Evolutionary conservation across 1,139 yeast species (phyloP).

Genomic region (Kluyveromyces sp.): DNA sequence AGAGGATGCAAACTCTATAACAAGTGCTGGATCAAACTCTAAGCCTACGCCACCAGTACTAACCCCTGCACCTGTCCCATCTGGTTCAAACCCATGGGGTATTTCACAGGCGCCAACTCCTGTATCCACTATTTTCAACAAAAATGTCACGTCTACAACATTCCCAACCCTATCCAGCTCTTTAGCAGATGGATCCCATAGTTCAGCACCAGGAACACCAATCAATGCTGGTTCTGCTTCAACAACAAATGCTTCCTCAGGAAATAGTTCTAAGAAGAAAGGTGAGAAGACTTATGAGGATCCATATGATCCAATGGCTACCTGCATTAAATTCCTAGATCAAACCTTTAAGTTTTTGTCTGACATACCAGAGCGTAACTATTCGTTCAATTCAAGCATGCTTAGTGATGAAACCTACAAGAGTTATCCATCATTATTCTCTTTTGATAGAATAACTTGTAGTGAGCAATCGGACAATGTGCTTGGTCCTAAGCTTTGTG

Average conservation of each 20-base stretch:
- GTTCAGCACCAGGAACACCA: conserved; percentile 13
- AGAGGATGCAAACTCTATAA: background rate
- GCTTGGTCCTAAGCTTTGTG: conserved; percentile 27
- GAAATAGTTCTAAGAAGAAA: conserved; percentile 19
- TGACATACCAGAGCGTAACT: conserved; percentile 24
- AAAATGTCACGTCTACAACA: conserved; percentile 46
- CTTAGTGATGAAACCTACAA: conserved; percentile 31
- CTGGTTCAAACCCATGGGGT: conserved; percentile 31
- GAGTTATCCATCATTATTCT: conserved; percentile 37
- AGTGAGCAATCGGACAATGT: conserved; percentile 24
- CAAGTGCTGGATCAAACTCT: background rate
- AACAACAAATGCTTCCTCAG: conserved; percentile 6
- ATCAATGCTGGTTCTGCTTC: conserved; percentile 15
- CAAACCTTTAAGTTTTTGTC: conserved; percentile 30
- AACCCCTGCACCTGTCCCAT: conserved; percentile 30
- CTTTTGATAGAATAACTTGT: conserved; percentile 31
- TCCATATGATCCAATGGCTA: conserved; percentile 28
- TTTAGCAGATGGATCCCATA: conserved; percentile 47
- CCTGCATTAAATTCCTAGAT: conserved; percentile 33
- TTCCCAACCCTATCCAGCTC: conserved; percentile 48
- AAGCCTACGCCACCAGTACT: conserved; percentile 10
- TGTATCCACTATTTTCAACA: conserved; percentile 20
- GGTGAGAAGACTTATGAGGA: conserved; percentile 23
- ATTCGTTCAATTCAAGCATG: conserved; percentile 32
- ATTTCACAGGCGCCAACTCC: conserved; percentile 28